These are phyloP conservation scores for Pythium scleroteichum DNA, from an alignment of 352 stramenopile species.

Conservation along the genomic window DNA sequence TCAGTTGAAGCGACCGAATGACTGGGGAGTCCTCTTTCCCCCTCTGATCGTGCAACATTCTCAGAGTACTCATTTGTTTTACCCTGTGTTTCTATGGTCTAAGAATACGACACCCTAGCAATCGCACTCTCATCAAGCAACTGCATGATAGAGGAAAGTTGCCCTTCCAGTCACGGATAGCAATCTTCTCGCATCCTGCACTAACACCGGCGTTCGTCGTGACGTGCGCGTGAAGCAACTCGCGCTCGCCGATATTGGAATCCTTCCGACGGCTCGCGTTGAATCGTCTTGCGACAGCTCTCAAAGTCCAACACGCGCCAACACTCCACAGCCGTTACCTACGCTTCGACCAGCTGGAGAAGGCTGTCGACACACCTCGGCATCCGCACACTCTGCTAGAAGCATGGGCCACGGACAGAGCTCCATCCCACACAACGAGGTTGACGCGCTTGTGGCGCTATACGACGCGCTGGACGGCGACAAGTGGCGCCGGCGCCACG, in stretches of 20 bases:
- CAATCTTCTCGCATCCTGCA: neutral
- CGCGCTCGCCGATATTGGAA: neutral
- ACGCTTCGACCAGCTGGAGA: constrained; percentile 2
- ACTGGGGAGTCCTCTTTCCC: neutral
- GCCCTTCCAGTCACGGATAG: neutral
- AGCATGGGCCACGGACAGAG: constrained; percentile 80
- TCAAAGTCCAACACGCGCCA: neutral
- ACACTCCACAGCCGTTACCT: neutral
- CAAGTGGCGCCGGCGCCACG: constrained; percentile 70
- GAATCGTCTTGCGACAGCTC: neutral
- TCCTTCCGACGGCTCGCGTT: neutral
- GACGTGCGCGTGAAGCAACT: neutral
- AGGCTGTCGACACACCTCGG: neutral
- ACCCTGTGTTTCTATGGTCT: constrained; percentile 1
- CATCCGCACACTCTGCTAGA: neutral
- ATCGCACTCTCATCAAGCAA: constrained; percentile 10
- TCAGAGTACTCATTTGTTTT: constrained; percentile 6
- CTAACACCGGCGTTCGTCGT: neutral
- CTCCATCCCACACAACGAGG: constrained; percentile 68
- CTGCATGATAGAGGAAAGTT: constrained; percentile 8
- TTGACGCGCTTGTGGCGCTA: constrained; percentile 66
- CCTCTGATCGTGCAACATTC: constrained; percentile 19
- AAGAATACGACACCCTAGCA: neutral
- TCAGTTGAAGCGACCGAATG: constrained; percentile 18
- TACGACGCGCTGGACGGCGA: constrained; percentile 71